Conservation (phyloP, 352 stramenopile species). For the Elongisporangium prolatum region DNA sequence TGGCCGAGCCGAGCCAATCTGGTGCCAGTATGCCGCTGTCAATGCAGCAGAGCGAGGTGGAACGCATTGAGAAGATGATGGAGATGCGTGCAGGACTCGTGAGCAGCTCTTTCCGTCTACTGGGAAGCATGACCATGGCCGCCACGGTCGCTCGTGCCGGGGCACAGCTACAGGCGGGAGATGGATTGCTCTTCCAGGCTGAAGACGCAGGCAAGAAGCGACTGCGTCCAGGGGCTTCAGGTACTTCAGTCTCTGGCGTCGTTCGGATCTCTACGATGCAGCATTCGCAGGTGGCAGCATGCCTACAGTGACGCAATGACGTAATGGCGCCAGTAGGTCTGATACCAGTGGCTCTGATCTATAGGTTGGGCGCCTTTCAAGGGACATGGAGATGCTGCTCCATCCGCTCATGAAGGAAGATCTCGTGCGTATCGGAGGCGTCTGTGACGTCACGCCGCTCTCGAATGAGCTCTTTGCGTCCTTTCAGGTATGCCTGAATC, state of each 20-base stretch:
- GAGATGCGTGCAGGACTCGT: not conserved
- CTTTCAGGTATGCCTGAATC: conserved; percentile 32
- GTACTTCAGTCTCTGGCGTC: conserved; percentile 26
- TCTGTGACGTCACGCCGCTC: conserved; percentile 38
- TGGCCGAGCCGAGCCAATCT: conserved; percentile 1
- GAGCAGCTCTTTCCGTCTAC: conserved; percentile 22
- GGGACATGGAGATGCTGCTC: conserved; percentile 47
- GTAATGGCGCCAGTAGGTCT: conserved; percentile 31
- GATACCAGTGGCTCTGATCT: no score
- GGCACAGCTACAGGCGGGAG: conserved; percentile 27
- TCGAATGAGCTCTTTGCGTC: conserved; percentile 62
- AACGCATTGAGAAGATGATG: conserved; percentile 24
- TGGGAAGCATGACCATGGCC: conserved; percentile 41
- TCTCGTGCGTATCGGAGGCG: conserved; percentile 36
- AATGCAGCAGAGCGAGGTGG: conserved; percentile 12
- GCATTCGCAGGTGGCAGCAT: conserved; percentile 20
- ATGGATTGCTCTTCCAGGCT: conserved; percentile 51
- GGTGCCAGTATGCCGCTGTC: not conserved
- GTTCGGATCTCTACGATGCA: conserved; percentile 51
- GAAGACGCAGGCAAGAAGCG: conserved; percentile 75
- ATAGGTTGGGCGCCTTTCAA: no score
- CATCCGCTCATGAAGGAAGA: conserved; percentile 61
- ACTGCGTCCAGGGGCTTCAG: conserved; percentile 19
- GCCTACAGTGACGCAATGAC: conserved; percentile 40
- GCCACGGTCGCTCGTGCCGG: conserved; percentile 46